Percentiles rank a stretch among this genome's conserved stretches.
Evolutionary conservation across 495 filamentous ascomycete genomes (phyloP).

Genomic region (Aspergillus nidulans): DNA sequence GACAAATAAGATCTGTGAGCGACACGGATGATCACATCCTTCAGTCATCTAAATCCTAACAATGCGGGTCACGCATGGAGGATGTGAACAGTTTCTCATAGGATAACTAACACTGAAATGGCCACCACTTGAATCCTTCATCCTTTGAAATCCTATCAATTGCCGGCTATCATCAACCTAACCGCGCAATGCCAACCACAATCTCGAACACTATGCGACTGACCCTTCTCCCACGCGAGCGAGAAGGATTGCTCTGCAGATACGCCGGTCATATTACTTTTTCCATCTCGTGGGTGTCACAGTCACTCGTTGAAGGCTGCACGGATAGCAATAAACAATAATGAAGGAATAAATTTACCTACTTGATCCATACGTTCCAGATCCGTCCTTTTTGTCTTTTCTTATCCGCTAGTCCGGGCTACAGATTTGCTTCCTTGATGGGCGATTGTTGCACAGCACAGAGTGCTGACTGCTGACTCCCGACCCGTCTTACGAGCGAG

Average conservation of each 20-base stretch:
- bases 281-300: neutral
- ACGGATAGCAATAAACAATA: neutral
- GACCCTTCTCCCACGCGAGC: constrained; percentile 7
- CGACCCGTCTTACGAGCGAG: neutral
- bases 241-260: neutral
- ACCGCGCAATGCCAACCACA: neutral
- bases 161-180: neutral
- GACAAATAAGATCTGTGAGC: neutral
- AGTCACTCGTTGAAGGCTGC: too few species aligned
- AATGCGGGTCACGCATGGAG: neutral
- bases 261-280: neutral
- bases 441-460: neutral
- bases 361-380: too few species aligned
- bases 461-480: neutral
- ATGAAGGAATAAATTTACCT: neutral
- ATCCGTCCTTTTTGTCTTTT: too few species aligned
- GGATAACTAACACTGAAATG: neutral
- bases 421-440: constrained; percentile 5
- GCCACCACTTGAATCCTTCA: neutral
- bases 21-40: neutral
- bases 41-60: neutral
- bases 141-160: neutral
- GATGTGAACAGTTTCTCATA: neutral
- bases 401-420: neutral
- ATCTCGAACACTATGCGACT: neutral